Evolutionary conservation across 2,329 filamentous ascomycete genomes (phyloP), one percentile per base, ranked within the genome.

Genomic region (Paecilomyces formosus): DNA sequence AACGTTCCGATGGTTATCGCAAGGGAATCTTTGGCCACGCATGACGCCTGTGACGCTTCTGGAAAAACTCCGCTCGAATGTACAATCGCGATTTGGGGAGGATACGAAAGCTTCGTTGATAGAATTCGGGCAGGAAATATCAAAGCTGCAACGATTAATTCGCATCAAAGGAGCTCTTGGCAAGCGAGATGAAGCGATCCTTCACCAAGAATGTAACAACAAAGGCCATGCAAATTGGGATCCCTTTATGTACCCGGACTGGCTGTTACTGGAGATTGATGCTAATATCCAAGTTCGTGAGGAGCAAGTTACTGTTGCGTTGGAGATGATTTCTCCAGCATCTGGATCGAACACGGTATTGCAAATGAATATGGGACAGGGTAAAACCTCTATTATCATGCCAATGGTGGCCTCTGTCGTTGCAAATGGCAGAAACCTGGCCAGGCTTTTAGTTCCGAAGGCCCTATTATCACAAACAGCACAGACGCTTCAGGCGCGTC

Each of bases 381-480:
- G 87, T 0, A 90, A 90, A 65, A 85, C 85, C 0, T 88, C 86
- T 0, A 83, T 89, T 0, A 90, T 92, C 53, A 80, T 88, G 0
- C 87, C 87, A 0, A 86, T 88, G 58, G 81, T 88, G 0, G 82
- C 83, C 0, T 73, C 80, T 0, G 70, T 75, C 0, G 67, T 88
- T 0, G 82, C 83, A 0, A 74, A 88, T 53, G 73, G 76, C 0
- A 65, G 68, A 0, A 76, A 70, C 3, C 71, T 89, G 0, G 76
- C 79, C 0, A 73, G 86, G 1, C 78, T 89, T 0, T 69, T 89
- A 1, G 84, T 88, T 0, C 79, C 81, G 0, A 88, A 86, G 60
- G 79, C 87, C 0, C 79, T 88, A 33, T 79, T 82, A 0, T 78
- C 77, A 13, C 85, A 89, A 62, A 88, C 87, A 77, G 72, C 78